These are phyloP conservation scores for Leccinum subrobustum DNA, from an alignment of 1,284 basidiomycete genomes.

Conservation along the genomic window DNA sequence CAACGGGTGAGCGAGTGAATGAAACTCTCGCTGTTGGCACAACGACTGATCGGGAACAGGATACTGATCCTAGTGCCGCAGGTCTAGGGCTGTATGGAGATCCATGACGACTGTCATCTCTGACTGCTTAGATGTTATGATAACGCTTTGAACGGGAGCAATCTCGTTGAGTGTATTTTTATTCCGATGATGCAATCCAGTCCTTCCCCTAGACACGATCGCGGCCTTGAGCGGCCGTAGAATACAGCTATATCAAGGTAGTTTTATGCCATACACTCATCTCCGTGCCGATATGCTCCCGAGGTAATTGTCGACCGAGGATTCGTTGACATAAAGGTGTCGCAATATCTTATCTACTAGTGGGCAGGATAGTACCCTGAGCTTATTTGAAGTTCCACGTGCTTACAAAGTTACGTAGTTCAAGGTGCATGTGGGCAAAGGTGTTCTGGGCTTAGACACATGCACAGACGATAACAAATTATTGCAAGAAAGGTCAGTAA, in stretches of 20 bases:
- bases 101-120: slow-evolving; percentile 85
- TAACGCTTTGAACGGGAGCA: slow-evolving; percentile 94
- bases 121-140: slow-evolving; percentile 83
- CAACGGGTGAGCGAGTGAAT: slow-evolving; percentile 63
- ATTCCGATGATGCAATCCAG: slow-evolving; percentile 39
- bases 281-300: not conserved
- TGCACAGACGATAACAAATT: not conserved
- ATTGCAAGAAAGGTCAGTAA: not conserved
- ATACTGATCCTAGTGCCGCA: slow-evolving; percentile 90
- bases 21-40: slow-evolving; percentile 71
- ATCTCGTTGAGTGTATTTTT: slow-evolving; percentile 80
- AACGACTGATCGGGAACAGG: slow-evolving; percentile 88
- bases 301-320: not conserved
- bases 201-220: not conserved
- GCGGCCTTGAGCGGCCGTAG: not conserved
- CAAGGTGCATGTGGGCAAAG: not conserved
- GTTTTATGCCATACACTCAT: not conserved
- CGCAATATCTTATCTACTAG: not conserved
- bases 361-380: not conserved
- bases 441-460: not conserved
- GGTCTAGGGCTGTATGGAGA: slow-evolving; percentile 97
- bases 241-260: not conserved
- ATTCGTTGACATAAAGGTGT: not conserved
- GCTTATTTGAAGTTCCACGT: not conserved
- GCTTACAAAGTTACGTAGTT: not conserved